Base-by-base conservation (phyloP, 2,329 filamentous ascomycete genomes). In the Cercospora sojina region DNA sequence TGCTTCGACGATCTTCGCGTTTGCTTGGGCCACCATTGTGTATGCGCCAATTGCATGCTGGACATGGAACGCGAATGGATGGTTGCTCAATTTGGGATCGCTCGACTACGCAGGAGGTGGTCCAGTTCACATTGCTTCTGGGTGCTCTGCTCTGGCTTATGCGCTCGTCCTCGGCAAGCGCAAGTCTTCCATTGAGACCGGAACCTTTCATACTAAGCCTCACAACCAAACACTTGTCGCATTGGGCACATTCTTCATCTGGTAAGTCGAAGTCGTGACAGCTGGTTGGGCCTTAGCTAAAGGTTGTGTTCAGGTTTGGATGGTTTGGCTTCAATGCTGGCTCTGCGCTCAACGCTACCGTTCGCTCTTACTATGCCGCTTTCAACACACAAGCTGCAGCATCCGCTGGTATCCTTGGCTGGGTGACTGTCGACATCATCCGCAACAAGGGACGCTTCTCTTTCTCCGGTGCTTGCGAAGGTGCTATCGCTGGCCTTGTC, bases 41-140 rank as follows among this genome's bases (percentile, higher is more conserved):
- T 89, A 89, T 76, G 89, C 83, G 70, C 83, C 84, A 0, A 84
- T 89, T 38, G 87, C 87, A 0, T 87, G 83, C 78, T 89, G 87
- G 87, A 88, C 86, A 4, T 90, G 87, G 88, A 90, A 90, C 72
- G 73, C 83, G 12, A 85, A 83, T 60, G 87, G 87, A 10, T 90
- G 87, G 87, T 79, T 90, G 0, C 88, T 80, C 76, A 85, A 88
- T 27, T 82, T 89, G 2, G 84, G 84, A 1, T 82, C 84, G 0
- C 81, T 86, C 67, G 87, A 89, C 73, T 88, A 86, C 64, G 86
- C 86, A 13, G 86, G 87, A 62, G 85, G 84, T 9, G 87, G 87
- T 1, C 87, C 87, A 5, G 87, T 90, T 2, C 87, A 90, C 73
- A 87, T 89, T 64, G 83, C 87, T 2, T 85, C 82, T 1, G 87